Percentiles rank a stretch among this genome's conserved stretches.
Evolutionary conservation across 306 rosid species (phyloP).

Genomic region (Hippophae rhamnoides): DNA sequence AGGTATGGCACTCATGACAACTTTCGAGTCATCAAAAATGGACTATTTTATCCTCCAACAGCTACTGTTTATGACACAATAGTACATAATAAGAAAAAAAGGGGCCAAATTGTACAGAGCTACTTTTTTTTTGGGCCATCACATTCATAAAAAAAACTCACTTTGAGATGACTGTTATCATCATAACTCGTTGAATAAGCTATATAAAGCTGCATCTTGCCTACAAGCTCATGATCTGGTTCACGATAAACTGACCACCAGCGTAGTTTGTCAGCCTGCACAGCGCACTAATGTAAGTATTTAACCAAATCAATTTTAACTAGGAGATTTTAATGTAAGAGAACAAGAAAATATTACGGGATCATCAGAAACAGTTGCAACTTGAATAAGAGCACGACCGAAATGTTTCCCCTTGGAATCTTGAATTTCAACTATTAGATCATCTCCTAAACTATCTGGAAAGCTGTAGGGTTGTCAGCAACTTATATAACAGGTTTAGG

Average conservation of each 20-base stretch:
- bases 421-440: conserved; percentile 23
- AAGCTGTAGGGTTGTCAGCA: conserved; percentile 16
- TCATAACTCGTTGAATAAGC: conserved; percentile 14
- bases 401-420: conserved; percentile 21
- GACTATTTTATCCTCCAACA: no score
- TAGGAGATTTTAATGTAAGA: background rate
- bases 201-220: conserved; percentile 25
- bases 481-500: background rate
- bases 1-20: no score
- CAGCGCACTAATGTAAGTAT: no score
- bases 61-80: no score
- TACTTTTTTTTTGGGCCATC: no score
- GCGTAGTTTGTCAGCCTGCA: conserved; percentile 26
- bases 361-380: conserved; percentile 25
- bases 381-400: conserved; percentile 27
- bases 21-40: no score
- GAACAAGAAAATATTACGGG: conserved; percentile 13
- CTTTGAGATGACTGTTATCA: conserved; percentile 23
- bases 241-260: conserved; percentile 30
- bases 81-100: no score
- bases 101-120: no score
- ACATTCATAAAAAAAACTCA: background rate
- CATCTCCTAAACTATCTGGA: conserved; percentile 23
- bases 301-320: no score
- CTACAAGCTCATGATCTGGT: conserved; percentile 25